Conservation (phyloP, 2,329 filamentous ascomycete species). For the Pseudocercospora cruenta region DNA sequence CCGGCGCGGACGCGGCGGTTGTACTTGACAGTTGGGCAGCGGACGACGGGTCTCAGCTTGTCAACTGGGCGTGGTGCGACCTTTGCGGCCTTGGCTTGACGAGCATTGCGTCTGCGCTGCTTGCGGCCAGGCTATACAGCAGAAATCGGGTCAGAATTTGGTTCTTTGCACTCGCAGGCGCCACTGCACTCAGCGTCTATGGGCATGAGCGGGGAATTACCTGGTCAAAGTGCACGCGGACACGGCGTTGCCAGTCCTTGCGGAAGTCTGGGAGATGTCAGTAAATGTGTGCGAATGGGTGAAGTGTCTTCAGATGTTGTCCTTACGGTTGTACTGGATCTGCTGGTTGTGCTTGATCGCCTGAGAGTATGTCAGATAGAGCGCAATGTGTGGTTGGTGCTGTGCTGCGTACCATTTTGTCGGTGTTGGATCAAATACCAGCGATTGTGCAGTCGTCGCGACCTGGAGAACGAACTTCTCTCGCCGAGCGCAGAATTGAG, state of each 20-base stretch:
- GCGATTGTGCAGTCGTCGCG: constrained; percentile 24
- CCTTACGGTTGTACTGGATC: constrained; percentile 81
- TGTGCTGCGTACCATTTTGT: constrained; percentile 24
- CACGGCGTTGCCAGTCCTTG: constrained; percentile 99
- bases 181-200: constrained; percentile 56
- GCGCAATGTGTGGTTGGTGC: not conserved
- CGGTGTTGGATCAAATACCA: constrained; percentile 22
- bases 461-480: constrained; percentile 19
- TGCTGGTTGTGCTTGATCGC: constrained; percentile 99
- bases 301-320: not conserved
- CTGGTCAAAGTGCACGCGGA: constrained; percentile 99
- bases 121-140: constrained; percentile 85
- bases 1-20: constrained; percentile 96
- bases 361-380: constrained; percentile 6
- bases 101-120: constrained; percentile 85
- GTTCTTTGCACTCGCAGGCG: constrained; percentile 48
- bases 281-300: constrained; percentile 9
- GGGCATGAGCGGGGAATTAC: constrained; percentile 65
- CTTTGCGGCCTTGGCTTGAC: constrained; percentile 91
- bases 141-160: constrained; percentile 39
- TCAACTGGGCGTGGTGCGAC: constrained; percentile 96
- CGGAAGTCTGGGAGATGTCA: constrained; percentile 74
- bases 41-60: constrained; percentile 92
- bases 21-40: constrained; percentile 96
- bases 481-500: constrained; percentile 1